Base-by-base conservation (phyloP, 2,329 filamentous ascomycete species). In the Aspergillus pseudoterreus region DNA sequence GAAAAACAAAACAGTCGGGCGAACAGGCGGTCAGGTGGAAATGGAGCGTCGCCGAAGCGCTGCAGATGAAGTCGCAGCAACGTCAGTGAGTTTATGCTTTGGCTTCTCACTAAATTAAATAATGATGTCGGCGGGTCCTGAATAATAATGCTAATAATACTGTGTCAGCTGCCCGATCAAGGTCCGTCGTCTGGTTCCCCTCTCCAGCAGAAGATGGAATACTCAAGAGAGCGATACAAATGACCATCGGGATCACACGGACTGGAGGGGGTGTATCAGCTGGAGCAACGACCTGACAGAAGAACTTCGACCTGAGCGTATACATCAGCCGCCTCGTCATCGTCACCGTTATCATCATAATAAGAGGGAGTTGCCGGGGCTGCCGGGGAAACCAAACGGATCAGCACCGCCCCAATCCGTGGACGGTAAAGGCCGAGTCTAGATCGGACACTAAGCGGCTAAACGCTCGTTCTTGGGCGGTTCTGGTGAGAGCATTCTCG, bases 11-110 rank as follows among this genome's bases (percentile, higher is more conserved):
- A 38, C 36, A 12, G 39, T 6, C 19, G 32, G 38, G 33, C 30
- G 44, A 55, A 56, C 47, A 54, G 52, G 54, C 54, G 52, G 53
- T 55, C 52, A 55, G 52, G 49, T 47, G 47, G 35, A 41, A 52
- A 48, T 43, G 39, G 47, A 50, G 48, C 12, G 44, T n/a, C 27
- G 30, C 32, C 14, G 44, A 38, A 46, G 32, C 21, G 32, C 35
- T 27, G 33, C 17, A 41, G 46, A 48, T 33, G n/a, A 15, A 33
- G 38, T 27, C 19, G 45, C 24, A 22, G 27, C 49, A 17, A 17
- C 15, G 35, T n/a, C 35, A 44, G 50, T 43, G 33, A 42, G 30
- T 41, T 47, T 27, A 38, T 24, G 27, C 27, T 42, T 48, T 35
- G 15, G 14, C 11, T 19, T 21, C 39, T 17, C 39, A 22, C 17